phyloP scores from a whole-genome alignment of 352 stramenopile genomes.

The Globisporangium radiosum region DNA sequence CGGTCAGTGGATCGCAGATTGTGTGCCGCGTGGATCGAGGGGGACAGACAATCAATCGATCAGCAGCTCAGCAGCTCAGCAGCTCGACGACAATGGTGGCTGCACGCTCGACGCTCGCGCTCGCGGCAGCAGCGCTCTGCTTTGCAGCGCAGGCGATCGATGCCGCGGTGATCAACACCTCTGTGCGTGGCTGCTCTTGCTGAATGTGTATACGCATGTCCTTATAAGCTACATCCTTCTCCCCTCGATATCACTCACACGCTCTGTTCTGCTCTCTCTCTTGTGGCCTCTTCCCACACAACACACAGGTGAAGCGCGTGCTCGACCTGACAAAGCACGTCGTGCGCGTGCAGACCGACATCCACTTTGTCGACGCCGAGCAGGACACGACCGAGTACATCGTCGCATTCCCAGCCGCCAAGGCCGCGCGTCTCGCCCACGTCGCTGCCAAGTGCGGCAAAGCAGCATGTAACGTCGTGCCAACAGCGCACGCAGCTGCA shows the following conservation, averaged over 20 bases:
- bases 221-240: background rate
- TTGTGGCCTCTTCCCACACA: background rate
- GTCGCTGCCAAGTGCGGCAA: constrained; percentile 73
- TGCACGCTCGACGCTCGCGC: constrained; percentile 16
- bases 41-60: constrained; percentile 1
- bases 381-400: constrained; percentile 50
- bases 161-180: constrained; percentile 66
- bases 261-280: background rate
- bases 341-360: constrained; percentile 66
- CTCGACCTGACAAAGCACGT: constrained; percentile 81
- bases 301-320: constrained; percentile 56
- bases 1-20: constrained; percentile 2
- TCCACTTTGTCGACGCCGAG: constrained; percentile 63
- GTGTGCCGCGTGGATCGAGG: constrained; percentile 16
- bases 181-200: constrained; percentile 20
- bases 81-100: constrained; percentile 13
- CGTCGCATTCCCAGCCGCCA: constrained; percentile 48
- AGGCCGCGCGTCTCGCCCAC: constrained; percentile 50
- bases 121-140: constrained; percentile 24
- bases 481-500: constrained; percentile 23
- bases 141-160: constrained; percentile 19
- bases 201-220: background rate
- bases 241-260: background rate
- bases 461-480: constrained; percentile 55
- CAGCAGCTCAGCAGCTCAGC: too few species aligned